phyloP scores from a whole-genome alignment of 768 basidiomycete genomes.

The Tephrocybe sp. region DNA sequence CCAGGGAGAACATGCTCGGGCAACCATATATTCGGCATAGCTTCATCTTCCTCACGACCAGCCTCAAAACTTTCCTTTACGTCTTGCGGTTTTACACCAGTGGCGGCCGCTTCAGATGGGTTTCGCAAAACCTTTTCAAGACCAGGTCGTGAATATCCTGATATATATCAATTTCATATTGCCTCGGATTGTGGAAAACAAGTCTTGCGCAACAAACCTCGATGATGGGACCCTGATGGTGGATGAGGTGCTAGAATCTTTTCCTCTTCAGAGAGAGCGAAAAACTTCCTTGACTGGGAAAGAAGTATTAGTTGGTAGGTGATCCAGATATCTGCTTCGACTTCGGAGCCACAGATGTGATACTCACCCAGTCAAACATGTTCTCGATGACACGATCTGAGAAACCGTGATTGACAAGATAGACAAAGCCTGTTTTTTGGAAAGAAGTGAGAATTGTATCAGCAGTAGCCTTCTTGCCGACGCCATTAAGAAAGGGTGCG shows the following conservation, averaged over 20 bases:
- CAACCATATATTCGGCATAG: conserved; percentile 58
- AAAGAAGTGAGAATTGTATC: conserved; percentile 41
- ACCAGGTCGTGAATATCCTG: conserved; percentile 38
- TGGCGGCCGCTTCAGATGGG: conserved; percentile 29
- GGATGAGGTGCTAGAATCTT: conserved; percentile 48
- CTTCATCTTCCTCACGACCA: conserved; percentile 43
- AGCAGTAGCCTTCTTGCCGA: conserved; percentile 35
- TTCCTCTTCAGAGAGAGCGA: conserved; percentile 31
- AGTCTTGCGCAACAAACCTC: conserved; percentile 27
- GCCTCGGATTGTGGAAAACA: not conserved
- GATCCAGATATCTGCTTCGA: not conserved
- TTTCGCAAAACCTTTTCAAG: conserved; percentile 37
- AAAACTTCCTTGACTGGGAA: conserved; percentile 35
- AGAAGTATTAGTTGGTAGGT: not conserved
- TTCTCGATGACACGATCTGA: conserved; percentile 29
- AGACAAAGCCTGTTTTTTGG: conserved; percentile 46
- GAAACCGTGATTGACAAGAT: conserved; percentile 41
- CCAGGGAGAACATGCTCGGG: conserved; percentile 50
- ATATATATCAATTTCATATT: not conserved
- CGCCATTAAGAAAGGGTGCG: conserved; percentile 36
- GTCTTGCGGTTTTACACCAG: conserved; percentile 31
- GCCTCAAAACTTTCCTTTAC: conserved; percentile 56
- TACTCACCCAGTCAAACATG: conserved; percentile 42
- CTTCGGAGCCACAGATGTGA: too few relatives aligned
- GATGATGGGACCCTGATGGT: conserved; percentile 38